Evolutionary conservation across 2,329 filamentous ascomycete genomes (phyloP).

Genomic region (Fusarium secorum): DNA sequence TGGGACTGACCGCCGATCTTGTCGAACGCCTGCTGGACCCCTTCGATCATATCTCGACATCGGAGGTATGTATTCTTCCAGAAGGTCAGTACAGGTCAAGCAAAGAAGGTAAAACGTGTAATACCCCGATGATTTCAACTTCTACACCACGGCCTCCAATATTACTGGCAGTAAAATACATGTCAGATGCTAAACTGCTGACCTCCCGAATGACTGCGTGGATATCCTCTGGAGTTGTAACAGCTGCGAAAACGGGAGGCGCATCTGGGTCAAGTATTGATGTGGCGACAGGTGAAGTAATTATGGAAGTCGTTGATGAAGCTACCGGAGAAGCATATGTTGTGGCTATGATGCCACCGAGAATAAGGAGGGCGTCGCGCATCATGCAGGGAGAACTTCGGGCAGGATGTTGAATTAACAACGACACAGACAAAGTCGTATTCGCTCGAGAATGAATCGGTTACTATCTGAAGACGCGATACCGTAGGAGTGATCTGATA

Average conservation of each 20-base stretch:
- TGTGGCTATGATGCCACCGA: conserved; percentile 1
- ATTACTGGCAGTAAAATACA: neutral
- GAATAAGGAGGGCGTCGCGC: neutral
- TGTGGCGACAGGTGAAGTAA: neutral
- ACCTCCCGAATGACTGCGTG: neutral
- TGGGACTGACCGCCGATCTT: neutral
- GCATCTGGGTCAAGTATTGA: neutral
- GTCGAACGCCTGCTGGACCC: neutral
- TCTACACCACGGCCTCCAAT: conserved; percentile 6
- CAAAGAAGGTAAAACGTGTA: neutral
- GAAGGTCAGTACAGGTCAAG: neutral
- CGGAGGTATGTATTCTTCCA: conserved; percentile 20
- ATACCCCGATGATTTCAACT: conserved; percentile 1
- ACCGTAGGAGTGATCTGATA: neutral
- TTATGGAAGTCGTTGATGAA: neutral
- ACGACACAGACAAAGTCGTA: neutral
- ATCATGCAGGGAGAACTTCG: neutral
- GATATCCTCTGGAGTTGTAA: neutral
- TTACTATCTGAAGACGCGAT: neutral
- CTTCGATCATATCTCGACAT: conserved; percentile 15
- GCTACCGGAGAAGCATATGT: neutral
- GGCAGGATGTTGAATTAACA: neutral
- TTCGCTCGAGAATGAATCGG: neutral
- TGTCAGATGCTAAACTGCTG: neutral
- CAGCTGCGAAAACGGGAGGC: neutral